Evolutionary conservation across 495 filamentous ascomycete species (phyloP).

Genomic region (Ascodesmis nigricans): DNA sequence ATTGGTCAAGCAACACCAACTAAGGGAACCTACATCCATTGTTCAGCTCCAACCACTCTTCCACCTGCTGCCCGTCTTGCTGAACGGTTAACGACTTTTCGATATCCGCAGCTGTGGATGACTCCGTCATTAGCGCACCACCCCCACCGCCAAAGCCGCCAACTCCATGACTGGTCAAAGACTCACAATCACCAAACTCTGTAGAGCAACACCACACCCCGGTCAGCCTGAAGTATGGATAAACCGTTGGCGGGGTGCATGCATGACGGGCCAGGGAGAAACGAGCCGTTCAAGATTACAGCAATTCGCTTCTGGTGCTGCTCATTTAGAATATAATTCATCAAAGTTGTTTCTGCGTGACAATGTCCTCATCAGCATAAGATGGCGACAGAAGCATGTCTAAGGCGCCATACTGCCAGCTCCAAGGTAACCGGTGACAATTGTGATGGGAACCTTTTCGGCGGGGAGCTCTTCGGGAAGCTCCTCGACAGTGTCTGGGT

Average conservation of each 20-base stretch:
- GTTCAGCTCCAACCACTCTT: conserved; percentile 87
- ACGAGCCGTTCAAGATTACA: conserved; percentile 76
- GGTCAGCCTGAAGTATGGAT: too few relatives aligned
- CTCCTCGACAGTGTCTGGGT: conserved; percentile 2
- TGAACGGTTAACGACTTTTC: conserved; percentile 82
- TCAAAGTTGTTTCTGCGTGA: conserved; percentile 48
- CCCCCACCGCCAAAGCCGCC: conserved; percentile 3
- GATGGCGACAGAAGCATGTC: not conserved
- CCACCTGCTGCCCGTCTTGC: conserved; percentile 60
- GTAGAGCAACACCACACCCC: too few relatives aligned
- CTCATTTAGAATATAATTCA: conserved; percentile 87
- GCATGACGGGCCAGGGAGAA: too few relatives aligned
- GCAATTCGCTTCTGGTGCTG: conserved; percentile 93
- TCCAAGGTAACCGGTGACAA: conserved; percentile 80
- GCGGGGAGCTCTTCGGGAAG: conserved; percentile 15
- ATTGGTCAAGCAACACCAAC: not conserved
- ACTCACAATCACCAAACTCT: conserved; percentile 90
- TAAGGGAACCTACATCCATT: conserved; percentile 46
- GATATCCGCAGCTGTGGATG: conserved; percentile 53
- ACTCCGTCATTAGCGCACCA: not conserved
- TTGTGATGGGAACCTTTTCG: conserved; percentile 70
- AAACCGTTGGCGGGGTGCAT: not conserved
- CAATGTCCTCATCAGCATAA: not conserved
- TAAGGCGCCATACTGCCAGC: conserved; percentile 37
- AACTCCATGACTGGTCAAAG: not conserved